These are phyloP conservation scores for Trichomonas vaginalis DNA, from an alignment of 208 protist species.

Conservation along the genomic window DNA sequence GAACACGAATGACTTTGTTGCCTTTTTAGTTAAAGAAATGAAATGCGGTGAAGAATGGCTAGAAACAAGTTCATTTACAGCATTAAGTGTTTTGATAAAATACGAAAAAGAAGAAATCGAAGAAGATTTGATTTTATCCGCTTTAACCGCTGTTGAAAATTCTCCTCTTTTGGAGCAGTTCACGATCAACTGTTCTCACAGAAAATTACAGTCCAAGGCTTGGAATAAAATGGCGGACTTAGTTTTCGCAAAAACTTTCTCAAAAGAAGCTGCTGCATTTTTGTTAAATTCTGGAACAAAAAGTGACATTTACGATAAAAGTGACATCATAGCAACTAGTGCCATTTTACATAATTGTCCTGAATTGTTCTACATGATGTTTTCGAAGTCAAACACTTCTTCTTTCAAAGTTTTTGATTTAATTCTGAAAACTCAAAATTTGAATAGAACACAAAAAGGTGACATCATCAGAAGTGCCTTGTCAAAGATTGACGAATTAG, in stretches of 20 bases:
- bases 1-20: background rate
- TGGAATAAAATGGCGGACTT: background rate
- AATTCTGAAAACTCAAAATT: background rate
- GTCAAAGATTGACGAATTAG: background rate
- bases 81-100: background rate
- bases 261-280: background rate
- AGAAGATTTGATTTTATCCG: background rate
- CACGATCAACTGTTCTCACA: background rate
- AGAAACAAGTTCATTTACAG: background rate
- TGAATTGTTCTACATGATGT: background rate
- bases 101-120: background rate
- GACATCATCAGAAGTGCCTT: background rate
- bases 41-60: background rate
- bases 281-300: background rate
- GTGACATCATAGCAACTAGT: background rate
- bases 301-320: background rate
- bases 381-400: background rate
- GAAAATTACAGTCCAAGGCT: background rate
- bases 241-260: background rate
- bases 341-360: background rate
- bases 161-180: background rate
- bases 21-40: background rate
- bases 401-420: background rate
- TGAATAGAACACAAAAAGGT: background rate
- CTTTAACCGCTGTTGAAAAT: background rate